These are phyloP conservation scores for Ogataea dorogensis DNA, from an alignment of 805 yeast species.

Conservation along the genomic window DNA sequence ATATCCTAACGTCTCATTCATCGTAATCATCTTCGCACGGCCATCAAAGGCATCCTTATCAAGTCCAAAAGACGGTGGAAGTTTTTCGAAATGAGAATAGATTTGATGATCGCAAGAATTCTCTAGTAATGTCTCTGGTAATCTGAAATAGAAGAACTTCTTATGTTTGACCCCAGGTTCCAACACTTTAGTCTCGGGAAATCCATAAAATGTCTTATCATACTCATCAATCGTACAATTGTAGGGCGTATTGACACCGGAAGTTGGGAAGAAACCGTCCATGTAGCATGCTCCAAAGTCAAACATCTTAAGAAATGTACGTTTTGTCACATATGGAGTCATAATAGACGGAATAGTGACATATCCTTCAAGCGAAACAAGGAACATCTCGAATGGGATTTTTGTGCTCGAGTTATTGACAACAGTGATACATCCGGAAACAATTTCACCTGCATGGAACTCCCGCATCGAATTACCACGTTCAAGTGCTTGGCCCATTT, in stretches of 20 bases:
- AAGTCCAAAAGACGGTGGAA: slow-evolving; percentile 42
- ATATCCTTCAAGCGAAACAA: slow-evolving; percentile 52
- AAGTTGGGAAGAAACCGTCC: slow-evolving; percentile 33
- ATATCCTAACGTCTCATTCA: slow-evolving; percentile 48
- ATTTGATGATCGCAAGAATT: slow-evolving; percentile 44
- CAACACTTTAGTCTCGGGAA: slow-evolving; percentile 41
- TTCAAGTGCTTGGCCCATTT: slow-evolving; percentile 20
- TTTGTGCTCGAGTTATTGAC: slow-evolving; percentile 38
- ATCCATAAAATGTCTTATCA: slow-evolving; percentile 35
- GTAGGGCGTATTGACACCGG: slow-evolving; percentile 21
- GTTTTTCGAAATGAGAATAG: slow-evolving; percentile 31
- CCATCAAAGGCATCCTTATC: slow-evolving; percentile 30
- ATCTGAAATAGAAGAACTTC: slow-evolving; percentile 54
- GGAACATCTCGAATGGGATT: slow-evolving; percentile 58
- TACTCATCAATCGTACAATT: slow-evolving; percentile 15
- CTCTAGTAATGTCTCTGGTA: slow-evolving; percentile 52
- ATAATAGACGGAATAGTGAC: slow-evolving; percentile 21
- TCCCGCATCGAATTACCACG: slow-evolving; percentile 42
- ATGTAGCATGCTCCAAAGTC: slow-evolving; percentile 49
- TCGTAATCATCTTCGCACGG: slow-evolving; percentile 25
- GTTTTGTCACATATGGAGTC: slow-evolving; percentile 13
- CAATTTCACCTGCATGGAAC: slow-evolving; percentile 61
- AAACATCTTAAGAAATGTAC: slow-evolving; percentile 46
- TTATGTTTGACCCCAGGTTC: slow-evolving; percentile 49
- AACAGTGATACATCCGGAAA: slow-evolving; percentile 52